Evolutionary conservation across 192 early-diverging fungal species (phyloP).

Genomic region (Coemansia sp.): DNA sequence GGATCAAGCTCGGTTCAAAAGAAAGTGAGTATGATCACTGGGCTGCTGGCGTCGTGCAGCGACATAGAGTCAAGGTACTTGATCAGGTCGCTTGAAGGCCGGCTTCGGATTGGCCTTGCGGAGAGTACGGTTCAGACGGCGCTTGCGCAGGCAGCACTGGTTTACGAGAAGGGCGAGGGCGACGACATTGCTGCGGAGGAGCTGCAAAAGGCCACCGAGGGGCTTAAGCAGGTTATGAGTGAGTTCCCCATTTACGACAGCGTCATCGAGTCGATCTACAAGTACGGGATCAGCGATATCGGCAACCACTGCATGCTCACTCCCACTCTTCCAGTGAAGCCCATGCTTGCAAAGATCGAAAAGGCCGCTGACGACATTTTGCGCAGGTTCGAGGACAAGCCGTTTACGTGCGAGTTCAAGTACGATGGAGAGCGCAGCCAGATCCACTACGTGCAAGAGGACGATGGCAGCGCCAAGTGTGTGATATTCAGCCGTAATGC

Average conservation of each 20-base stretch:
- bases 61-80: constrained; percentile 85
- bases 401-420: constrained; percentile 98
- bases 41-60: constrained; percentile 71
- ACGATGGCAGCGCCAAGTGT: constrained; percentile 62
- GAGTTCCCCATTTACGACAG: constrained; percentile 92
- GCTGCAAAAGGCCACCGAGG: constrained; percentile 55
- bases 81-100: constrained; percentile 81
- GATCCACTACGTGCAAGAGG: constrained; percentile 74
- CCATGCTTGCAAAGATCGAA: constrained; percentile 99
- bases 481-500: constrained; percentile 92
- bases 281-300: constrained; percentile 70
- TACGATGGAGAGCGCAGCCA: constrained; percentile 97
- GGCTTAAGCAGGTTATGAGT: constrained; percentile 63
- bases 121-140: constrained; percentile 88
- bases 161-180: constrained; percentile 52
- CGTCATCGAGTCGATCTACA: constrained; percentile 82
- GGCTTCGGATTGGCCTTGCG: constrained; percentile 93
- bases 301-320: constrained; percentile 82
- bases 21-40: constrained; percentile 76
- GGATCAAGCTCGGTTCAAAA: constrained; percentile 62
- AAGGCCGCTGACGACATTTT: constrained; percentile 90
- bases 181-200: constrained; percentile 20
- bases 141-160: constrained; percentile 80
- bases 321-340: constrained; percentile 95
- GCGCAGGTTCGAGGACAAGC: constrained; percentile 87